Conservation (phyloP, 768 basidiomycete species). For the Amylocystis lapponica region DNA sequence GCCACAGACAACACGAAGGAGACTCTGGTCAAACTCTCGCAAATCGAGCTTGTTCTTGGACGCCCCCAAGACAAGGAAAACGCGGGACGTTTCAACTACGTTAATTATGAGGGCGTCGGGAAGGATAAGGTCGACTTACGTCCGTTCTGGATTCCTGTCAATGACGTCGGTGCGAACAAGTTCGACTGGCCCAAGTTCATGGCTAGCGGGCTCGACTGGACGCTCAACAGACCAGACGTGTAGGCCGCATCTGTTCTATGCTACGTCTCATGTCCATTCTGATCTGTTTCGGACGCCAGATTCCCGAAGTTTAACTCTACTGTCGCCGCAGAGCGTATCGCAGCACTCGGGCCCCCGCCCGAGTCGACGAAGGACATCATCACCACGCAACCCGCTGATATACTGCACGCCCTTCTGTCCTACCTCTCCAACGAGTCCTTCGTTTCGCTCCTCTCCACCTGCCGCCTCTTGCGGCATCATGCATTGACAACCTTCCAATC, state of each 20-base stretch:
- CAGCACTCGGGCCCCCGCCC: no score
- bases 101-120: constrained; percentile 19
- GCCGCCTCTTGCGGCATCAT: constrained; percentile 21
- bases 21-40: constrained; percentile 8
- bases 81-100: constrained; percentile 13
- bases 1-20: constrained; percentile 5
- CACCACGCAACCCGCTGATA: no score
- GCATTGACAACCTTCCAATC: constrained; percentile 20
- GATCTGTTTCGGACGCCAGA: no score
- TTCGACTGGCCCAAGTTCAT: constrained; percentile 20
- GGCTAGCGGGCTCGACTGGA: constrained; percentile 11
- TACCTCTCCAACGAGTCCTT: constrained; percentile 17
- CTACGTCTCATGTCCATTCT: no score
- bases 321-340: no score
- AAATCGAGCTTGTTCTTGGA: constrained; percentile 19
- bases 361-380: no score
- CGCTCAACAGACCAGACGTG: constrained; percentile 16
- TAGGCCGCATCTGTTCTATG: no score
- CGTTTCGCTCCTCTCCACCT: constrained; percentile 19
- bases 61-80: constrained; percentile 11
- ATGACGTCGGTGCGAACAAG: constrained; percentile 3
- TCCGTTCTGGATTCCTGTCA: constrained; percentile 16
- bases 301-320: no score
- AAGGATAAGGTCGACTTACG: constrained; percentile 15
- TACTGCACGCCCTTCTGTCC: constrained; percentile 18